These are phyloP conservation scores for Paxillus ammoniavirescens DNA, from an alignment of 768 basidiomycete genomes.

Conservation along the genomic window DNA sequence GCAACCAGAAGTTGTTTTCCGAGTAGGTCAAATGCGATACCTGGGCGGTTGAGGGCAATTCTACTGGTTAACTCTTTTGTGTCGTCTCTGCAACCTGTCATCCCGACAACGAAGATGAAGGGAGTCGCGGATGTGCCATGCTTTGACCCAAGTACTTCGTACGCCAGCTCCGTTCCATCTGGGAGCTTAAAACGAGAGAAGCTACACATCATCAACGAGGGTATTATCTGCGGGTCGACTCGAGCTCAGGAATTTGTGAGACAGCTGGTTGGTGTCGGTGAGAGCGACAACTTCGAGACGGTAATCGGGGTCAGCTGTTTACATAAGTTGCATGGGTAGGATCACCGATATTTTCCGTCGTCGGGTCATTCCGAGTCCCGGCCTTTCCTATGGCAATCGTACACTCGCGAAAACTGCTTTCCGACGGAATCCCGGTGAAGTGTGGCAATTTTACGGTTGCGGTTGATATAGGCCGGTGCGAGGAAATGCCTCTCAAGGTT, in stretches of 20 bases:
- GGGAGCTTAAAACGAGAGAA: conserved; percentile 28
- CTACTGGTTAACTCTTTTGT: conserved; percentile 28
- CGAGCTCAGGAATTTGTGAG: conserved; percentile 3
- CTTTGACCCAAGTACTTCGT: conserved; percentile 42
- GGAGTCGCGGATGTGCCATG: conserved; percentile 33
- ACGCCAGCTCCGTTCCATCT: conserved; percentile 44
- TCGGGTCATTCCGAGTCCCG: too few species aligned
- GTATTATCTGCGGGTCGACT: too few species aligned
- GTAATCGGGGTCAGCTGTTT: too few species aligned
- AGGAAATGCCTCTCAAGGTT: too few species aligned
- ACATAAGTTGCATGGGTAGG: too few species aligned
- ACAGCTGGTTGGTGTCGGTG: background rate
- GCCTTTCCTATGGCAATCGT: too few species aligned
- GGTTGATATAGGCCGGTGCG: too few species aligned
- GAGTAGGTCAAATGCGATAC: conserved; percentile 20
- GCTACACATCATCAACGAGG: background rate
- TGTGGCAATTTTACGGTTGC: too few species aligned
- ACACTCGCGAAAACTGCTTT: too few species aligned
- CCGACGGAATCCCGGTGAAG: too few species aligned
- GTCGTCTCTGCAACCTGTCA: conserved; percentile 40
- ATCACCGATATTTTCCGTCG: too few species aligned
- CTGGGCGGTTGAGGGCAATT: conserved; percentile 39
- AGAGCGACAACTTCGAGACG: too few species aligned
- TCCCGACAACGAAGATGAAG: conserved; percentile 43
- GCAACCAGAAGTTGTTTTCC: background rate